Conservation (phyloP, 495 filamentous ascomycete species). For the Copromyces sp. region DNA sequence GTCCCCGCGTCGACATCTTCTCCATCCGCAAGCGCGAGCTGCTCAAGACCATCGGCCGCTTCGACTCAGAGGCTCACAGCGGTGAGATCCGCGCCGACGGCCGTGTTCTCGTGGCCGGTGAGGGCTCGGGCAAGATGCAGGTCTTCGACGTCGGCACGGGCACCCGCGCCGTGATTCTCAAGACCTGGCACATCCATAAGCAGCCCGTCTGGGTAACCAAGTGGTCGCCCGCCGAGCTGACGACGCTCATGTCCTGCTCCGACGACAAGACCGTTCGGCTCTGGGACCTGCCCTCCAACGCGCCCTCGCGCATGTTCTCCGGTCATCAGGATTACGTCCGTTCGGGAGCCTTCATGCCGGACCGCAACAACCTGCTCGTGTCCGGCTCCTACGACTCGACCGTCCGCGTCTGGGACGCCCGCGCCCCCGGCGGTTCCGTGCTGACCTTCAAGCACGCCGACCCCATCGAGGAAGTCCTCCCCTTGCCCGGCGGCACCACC, state of each 20-base stretch:
- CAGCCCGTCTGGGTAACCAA: constrained; percentile 88
- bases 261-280: constrained; percentile 87
- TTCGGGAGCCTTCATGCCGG: constrained; percentile 75
- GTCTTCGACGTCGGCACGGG: constrained; percentile 70
- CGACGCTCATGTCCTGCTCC: constrained; percentile 68
- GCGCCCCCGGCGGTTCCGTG: constrained; percentile 53
- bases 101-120: constrained; percentile 78
- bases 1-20: constrained; percentile 84
- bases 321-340: constrained; percentile 92
- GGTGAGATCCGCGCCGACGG: constrained; percentile 84
- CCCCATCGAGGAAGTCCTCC: constrained; percentile 75
- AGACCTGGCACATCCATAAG: constrained; percentile 93
- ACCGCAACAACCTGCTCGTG: constrained; percentile 62
- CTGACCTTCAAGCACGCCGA: constrained; percentile 91
- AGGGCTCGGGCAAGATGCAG: constrained; percentile 82
- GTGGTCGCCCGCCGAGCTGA: constrained; percentile 80
- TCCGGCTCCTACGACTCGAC: constrained; percentile 92
- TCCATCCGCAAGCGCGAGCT: constrained; percentile 80
- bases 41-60: constrained; percentile 83
- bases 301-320: constrained; percentile 63
- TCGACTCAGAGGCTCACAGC: constrained; percentile 77
- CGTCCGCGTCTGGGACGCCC: constrained; percentile 86
- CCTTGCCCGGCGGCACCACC: constrained; percentile 76
- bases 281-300: constrained; percentile 83
- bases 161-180: constrained; percentile 73